Base-by-base conservation (phyloP, 805 yeast genomes). In the Spathaspora hagerdaliae region DNA sequence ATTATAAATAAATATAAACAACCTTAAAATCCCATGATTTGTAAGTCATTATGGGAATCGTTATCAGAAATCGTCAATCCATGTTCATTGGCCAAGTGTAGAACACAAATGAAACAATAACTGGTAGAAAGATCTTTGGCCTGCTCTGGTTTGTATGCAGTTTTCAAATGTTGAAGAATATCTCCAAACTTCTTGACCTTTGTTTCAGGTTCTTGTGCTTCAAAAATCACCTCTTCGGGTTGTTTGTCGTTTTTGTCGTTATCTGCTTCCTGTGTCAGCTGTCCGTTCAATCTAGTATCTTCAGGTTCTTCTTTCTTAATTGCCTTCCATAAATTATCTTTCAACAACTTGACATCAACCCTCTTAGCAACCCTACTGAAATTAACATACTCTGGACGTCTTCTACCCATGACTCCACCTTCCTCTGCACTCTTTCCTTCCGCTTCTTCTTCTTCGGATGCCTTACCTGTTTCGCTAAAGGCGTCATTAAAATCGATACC, bases 81-180 rank as follows among this genome's bases (percentile, higher is more conserved):
- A 42, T 71, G 75, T 50, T 71, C 77, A 48, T 71, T 71, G 24
- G 75, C 77, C 51, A 71, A 63, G 51, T 71, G 77, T 29, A 71
- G 52, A 39, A 71, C 57, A 45, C 77, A 71, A 40, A 71, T 71
- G 51, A 71, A 71, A 49, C 74, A 71, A 52, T 71, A 71, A 63
- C 75, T 70, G 26, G 77, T 71, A 11, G 74, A 69, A 27, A 71
- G 52, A 40, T 71, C 77, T 49, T 67, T 70, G 38, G 65, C 59
- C 45, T 71, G 71, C 37, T 71, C 75, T 1, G 60, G 47, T 13
- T 58, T 56, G 49, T 71, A 71, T 59, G 65, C 54, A 36, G 51
- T 52, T 12, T 71, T 64, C 6, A 71, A 64, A 32, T 60, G 51
- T 14, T 58, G 60, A 8, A 70, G 67, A 33, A 71, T 64, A 8